Evolutionary conservation across 352 stramenopile genomes (phyloP).

Genomic region (Phytophthora podocarpi): DNA sequence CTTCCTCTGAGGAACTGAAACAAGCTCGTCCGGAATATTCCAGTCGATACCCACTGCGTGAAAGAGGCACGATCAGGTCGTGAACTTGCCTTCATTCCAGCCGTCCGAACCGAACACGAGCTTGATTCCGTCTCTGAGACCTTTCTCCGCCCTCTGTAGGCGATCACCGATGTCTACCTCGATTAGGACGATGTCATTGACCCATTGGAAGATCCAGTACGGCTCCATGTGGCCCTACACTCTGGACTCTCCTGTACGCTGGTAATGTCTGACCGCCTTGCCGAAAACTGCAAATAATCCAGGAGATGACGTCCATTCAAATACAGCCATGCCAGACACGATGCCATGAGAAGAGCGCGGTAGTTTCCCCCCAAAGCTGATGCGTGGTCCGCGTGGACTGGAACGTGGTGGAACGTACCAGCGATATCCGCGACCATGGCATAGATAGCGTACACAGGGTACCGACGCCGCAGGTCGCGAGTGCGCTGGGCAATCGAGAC

Average conservation of each 20-base stretch:
- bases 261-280: constrained; percentile 7
- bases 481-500: not conserved
- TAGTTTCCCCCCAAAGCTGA: not conserved
- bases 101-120: constrained; percentile 13
- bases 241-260: too few species aligned
- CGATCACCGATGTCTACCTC: too few species aligned
- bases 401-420: constrained; percentile 1
- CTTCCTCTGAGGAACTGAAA: constrained; percentile 9
- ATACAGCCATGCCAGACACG: too few species aligned
- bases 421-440: constrained; percentile 9
- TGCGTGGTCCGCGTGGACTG: constrained; percentile 1
- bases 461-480: not conserved
- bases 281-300: constrained; percentile 12
- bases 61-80: not conserved
- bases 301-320: constrained; percentile 15
- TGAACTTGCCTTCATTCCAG: constrained; percentile 9
- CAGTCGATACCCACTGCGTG: constrained; percentile 9
- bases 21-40: not conserved
- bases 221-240: too few species aligned
- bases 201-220: too few species aligned
- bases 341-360: not conserved
- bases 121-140: constrained; percentile 12
- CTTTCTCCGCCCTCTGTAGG: too few species aligned
- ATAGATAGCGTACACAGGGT: constrained; percentile 1
- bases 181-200: too few species aligned